Conservation (phyloP, 2,329 filamentous ascomycete genomes). For the Beauveria australis region DNA sequence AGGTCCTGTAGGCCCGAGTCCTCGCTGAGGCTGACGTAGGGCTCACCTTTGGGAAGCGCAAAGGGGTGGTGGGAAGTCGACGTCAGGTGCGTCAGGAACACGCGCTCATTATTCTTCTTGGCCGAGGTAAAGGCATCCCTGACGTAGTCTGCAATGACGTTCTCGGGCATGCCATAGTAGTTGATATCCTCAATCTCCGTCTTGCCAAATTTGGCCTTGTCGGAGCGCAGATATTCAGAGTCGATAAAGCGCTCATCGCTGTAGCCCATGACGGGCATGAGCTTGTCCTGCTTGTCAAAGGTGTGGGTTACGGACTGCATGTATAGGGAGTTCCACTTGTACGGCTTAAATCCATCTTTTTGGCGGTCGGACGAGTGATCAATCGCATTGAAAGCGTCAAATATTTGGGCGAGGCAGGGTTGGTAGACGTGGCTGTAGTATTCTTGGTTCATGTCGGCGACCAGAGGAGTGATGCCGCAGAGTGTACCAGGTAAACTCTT, state of each 20-base stretch:
- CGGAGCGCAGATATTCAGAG: constrained; percentile 23
- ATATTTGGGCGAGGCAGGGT: constrained; percentile 34
- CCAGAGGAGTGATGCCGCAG: constrained; percentile 33
- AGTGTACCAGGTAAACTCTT: constrained; percentile 34
- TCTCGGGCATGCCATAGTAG: constrained; percentile 27
- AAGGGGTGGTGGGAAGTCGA: constrained; percentile 29
- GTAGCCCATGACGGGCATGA: constrained; percentile 26
- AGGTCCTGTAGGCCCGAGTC: constrained; percentile 22
- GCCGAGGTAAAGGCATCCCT: constrained; percentile 24
- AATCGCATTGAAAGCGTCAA: constrained; percentile 25
- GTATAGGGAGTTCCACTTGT: constrained; percentile 25
- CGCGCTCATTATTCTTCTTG: constrained; percentile 21
- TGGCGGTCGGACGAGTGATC: constrained; percentile 10
- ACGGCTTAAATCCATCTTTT: constrained; percentile 17
- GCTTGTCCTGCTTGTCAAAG: constrained; percentile 26
- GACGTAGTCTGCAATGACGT: constrained; percentile 24
- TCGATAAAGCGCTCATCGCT: constrained; percentile 18
- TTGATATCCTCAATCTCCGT: constrained; percentile 25
- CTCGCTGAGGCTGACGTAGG: constrained; percentile 20
- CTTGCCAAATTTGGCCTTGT: constrained; percentile 22
- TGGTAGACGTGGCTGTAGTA: constrained; percentile 34
- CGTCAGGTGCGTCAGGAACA: constrained; percentile 28
- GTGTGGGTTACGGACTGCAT: constrained; percentile 26
- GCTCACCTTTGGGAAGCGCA: constrained; percentile 21
- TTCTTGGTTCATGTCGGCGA: constrained; percentile 35